Percentiles rank a stretch among this genome's conserved stretches.
Evolutionary conservation across 345 rosid genomes (phyloP).

Genomic region (Excoecaria agallocha): DNA sequence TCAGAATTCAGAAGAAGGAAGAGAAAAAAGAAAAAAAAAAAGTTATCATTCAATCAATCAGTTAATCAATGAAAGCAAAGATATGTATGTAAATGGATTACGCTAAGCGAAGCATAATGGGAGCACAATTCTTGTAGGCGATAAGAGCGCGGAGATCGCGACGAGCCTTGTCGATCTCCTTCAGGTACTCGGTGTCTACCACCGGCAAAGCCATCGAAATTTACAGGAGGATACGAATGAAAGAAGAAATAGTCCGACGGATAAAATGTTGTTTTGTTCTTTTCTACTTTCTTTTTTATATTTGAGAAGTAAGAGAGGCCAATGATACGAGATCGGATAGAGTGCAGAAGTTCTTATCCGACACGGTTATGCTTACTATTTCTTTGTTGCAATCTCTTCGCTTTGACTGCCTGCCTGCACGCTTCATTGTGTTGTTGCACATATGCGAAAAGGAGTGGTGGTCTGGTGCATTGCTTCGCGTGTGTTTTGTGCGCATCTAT

Average conservation of each 20-base stretch:
- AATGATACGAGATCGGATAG: background rate
- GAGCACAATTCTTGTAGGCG: conserved; percentile 83
- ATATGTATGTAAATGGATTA: conserved; percentile 26
- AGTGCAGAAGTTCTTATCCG: background rate
- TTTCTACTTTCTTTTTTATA: background rate
- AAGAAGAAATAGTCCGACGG: background rate
- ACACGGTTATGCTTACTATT: no score
- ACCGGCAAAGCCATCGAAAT: conserved; percentile 62
- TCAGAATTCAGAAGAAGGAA: conserved; percentile 10
- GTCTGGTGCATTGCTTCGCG: no score
- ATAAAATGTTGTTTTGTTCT: background rate
- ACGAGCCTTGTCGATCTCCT: conserved; percentile 84
- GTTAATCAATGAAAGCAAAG: background rate
- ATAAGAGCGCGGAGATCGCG: conserved; percentile 91
- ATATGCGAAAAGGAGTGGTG: no score
- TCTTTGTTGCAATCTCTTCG: no score
- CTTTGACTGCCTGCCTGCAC: no score
- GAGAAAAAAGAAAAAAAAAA: no score
- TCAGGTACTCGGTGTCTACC: conserved; percentile 76
- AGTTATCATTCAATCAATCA: background rate
- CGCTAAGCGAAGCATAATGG: conserved; percentile 97
- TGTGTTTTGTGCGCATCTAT: no score
- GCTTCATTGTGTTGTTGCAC: no score
- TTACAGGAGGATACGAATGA: no score
- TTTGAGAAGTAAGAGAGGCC: background rate